Evolutionary conservation across 371 early-diverging fungal genomes (phyloP).

Genomic region (Phascolomyces articulosus): DNA sequence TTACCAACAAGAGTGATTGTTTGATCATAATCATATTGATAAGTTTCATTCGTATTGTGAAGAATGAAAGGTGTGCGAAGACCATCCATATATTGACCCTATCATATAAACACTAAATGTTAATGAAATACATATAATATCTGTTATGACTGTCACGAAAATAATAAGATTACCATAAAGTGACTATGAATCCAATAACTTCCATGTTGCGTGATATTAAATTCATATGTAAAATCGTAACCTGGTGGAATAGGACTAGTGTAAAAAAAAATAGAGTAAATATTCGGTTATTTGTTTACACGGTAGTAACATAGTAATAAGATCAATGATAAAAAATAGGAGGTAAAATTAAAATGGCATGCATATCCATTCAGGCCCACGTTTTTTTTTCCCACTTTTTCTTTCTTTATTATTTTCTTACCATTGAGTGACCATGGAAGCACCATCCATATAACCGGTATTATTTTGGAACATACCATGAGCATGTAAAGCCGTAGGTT

Average conservation of each 20-base stretch:
- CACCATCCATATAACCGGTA: slow-evolving; percentile 69
- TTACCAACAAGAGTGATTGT: slow-evolving; percentile 54
- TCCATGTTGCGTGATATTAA: slow-evolving; percentile 64
- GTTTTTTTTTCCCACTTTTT: too few species aligned
- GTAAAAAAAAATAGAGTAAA: neutral
- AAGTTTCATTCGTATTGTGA: slow-evolving; percentile 54
- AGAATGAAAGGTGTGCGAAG: slow-evolving; percentile 74
- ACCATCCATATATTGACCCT: slow-evolving; percentile 81
- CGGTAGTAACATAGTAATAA: too few species aligned
- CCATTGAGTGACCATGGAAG: slow-evolving; percentile 68
- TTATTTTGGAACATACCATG: slow-evolving; percentile 75
- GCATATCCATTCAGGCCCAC: too few species aligned
- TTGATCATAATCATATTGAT: slow-evolving; percentile 69
- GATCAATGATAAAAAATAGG: too few species aligned
- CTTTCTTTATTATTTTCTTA: too few species aligned
- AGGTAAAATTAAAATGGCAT: too few species aligned
- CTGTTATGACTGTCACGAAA: too few species aligned
- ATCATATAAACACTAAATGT: neutral
- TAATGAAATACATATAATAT: neutral
- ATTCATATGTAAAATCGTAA: slow-evolving; percentile 63
- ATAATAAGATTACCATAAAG: slow-evolving; percentile 29
- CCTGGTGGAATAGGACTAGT: slow-evolving; percentile 56
- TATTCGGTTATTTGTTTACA: neutral
- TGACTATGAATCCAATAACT: slow-evolving; percentile 83
- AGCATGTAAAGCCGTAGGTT: slow-evolving; percentile 64